A percentile compares a stretch with the other conserved stretches of the same genome.
phyloP scores from a whole-genome alignment of 1,284 basidiomycete genomes.

The Ceratobasidium sp. region DNA sequence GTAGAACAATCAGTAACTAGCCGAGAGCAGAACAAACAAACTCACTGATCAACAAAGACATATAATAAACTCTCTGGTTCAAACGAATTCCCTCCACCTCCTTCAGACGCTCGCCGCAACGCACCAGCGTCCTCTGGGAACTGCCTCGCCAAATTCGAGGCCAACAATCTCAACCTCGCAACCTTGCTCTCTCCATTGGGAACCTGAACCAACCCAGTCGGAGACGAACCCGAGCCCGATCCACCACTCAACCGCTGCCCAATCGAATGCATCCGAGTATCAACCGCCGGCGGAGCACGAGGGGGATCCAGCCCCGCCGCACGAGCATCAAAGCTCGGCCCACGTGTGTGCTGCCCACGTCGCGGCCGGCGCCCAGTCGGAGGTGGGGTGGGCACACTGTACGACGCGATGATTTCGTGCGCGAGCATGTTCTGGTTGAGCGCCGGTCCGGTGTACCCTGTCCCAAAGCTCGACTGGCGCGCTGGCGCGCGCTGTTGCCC shows the following conservation, averaged over 20 bases:
- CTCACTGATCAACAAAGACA: conserved; percentile 88
- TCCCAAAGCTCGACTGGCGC: conserved; percentile 24
- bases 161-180: conserved; percentile 51
- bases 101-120: conserved; percentile 56
- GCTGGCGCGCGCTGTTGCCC: conserved; percentile 2
- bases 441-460: conserved; percentile 8
- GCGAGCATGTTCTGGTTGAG: conserved; percentile 34
- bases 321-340: conserved; percentile 25
- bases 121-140: conserved; percentile 52
- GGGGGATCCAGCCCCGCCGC: conserved; percentile 62
- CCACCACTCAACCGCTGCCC: conserved; percentile 61
- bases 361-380: conserved; percentile 33
- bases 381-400: conserved; percentile 39
- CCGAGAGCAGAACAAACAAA: conserved; percentile 46
- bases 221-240: conserved; percentile 56
- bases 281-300: conserved; percentile 65
- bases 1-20: conserved; percentile 20
- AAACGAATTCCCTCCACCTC: conserved; percentile 52
- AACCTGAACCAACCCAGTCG: conserved; percentile 54
- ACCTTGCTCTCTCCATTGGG: conserved; percentile 48
- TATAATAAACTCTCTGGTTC: conserved; percentile 73
- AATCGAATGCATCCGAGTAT: conserved; percentile 67
- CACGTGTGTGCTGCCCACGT: conserved; percentile 8
- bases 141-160: conserved; percentile 51
- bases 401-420: conserved; percentile 40